Conservation (phyloP, 257 asterid genomes). For the Penstemon davidsonii region DNA sequence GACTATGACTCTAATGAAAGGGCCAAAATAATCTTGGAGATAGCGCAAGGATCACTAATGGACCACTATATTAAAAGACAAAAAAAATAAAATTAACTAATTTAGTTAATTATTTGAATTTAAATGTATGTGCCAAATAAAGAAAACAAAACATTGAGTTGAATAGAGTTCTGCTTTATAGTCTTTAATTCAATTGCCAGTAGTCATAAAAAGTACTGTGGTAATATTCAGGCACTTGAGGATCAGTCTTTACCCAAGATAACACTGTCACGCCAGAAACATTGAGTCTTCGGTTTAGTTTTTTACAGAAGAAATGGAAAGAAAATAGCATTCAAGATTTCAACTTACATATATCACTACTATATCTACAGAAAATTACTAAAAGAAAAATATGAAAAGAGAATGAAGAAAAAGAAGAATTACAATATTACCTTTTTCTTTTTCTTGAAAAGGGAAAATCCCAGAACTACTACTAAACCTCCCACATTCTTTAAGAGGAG, state of each 20-base stretch:
- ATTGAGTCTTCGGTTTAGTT: conserved; percentile 33
- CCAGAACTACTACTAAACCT: conserved; percentile 31
- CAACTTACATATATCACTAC: conserved; percentile 13
- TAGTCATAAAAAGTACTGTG: conserved; percentile 12
- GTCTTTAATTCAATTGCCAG: conserved; percentile 24
- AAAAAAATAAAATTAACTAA: too few species aligned
- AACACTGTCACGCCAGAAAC: conserved; percentile 38
- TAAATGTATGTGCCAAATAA: too few species aligned
- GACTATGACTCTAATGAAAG: too few species aligned
- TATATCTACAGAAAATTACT: background rate
- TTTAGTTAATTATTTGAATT: too few species aligned
- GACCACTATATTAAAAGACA: too few species aligned
- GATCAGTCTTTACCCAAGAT: conserved; percentile 38
- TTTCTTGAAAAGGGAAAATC: conserved; percentile 37
- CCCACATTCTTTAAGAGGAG: conserved; percentile 30
- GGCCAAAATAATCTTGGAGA: too few species aligned
- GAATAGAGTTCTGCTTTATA: background rate
- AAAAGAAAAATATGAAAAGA: conserved; percentile 21
- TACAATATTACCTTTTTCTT: conserved; percentile 27
- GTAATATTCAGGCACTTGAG: conserved; percentile 29
- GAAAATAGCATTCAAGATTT: conserved; percentile 24
- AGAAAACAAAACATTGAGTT: too few species aligned
- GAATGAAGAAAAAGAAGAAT: conserved; percentile 32
- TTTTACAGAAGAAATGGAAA: conserved; percentile 31
- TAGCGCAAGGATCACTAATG: too few species aligned